Conservation (phyloP, 2,329 filamentous ascomycete genomes). For the Calonectria leucothoes region DNA sequence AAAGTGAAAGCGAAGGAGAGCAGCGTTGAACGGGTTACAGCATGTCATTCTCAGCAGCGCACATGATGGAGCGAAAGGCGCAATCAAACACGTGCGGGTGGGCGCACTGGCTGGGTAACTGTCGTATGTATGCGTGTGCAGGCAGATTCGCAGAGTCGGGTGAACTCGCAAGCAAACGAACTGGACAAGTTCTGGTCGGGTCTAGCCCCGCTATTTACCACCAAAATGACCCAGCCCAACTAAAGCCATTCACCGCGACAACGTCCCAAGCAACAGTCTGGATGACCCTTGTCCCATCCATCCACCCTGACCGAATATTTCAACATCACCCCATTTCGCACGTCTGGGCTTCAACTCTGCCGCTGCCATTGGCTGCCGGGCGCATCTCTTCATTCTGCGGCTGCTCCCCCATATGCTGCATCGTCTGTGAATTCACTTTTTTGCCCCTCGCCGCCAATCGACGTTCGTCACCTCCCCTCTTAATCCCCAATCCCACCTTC, state of each 20-base stretch:
- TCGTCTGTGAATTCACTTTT: slow-evolving; percentile 23
- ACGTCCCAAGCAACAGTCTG: slow-evolving; percentile 24
- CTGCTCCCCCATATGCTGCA: slow-evolving; percentile 23
- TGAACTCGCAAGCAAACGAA: slow-evolving; percentile 6
- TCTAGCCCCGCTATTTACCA: background rate
- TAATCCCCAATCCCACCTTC: slow-evolving; percentile 26
- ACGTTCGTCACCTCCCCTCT: slow-evolving; percentile 28
- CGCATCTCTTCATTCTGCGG: slow-evolving; percentile 32
- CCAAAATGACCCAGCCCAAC: slow-evolving; percentile 11
- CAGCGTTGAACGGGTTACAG: background rate
- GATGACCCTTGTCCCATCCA: slow-evolving; percentile 23
- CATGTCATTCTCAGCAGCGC: background rate
- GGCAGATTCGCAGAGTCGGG: background rate
- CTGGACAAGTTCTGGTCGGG: background rate
- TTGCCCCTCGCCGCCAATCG: slow-evolving; percentile 30
- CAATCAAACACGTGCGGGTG: background rate
- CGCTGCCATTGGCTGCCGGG: slow-evolving; percentile 40
- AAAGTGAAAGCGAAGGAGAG: background rate
- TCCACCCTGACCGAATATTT: slow-evolving; percentile 25
- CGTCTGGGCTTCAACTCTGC: slow-evolving; percentile 37
- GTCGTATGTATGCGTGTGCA: background rate
- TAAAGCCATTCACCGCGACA: slow-evolving; percentile 36
- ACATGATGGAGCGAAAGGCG: background rate
- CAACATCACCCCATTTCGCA: slow-evolving; percentile 42
- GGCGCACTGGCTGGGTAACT: background rate